A percentile compares a stretch with the other conserved stretches of the same genome.
Evolutionary conservation across 192 early-diverging fungal species (phyloP).

Genomic region (Coemansia sp.): DNA sequence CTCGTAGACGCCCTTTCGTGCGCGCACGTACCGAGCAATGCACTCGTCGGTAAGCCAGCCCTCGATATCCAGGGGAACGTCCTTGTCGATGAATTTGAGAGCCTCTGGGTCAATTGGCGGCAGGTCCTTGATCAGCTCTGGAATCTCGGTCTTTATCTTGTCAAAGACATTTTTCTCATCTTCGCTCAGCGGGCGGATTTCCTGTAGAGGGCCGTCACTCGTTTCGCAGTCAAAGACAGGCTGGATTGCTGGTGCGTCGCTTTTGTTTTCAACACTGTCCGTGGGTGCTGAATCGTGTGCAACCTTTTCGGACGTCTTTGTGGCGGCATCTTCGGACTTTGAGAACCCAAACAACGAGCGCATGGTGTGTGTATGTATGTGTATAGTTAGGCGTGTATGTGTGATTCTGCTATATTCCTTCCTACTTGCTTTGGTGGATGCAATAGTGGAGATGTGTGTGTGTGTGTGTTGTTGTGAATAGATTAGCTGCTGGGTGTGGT

Average conservation of each 20-base stretch:
- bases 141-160: conserved; percentile 39
- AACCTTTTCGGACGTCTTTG: conserved; percentile 26
- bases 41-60: conserved; percentile 59
- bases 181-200: conserved; percentile 33
- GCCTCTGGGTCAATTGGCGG: conserved; percentile 33
- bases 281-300: conserved; percentile 2
- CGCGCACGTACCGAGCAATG: conserved; percentile 68
- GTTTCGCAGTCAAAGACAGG: conserved; percentile 25
- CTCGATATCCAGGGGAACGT: conserved; percentile 47
- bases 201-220: conserved; percentile 26
- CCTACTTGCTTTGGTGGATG: neutral
- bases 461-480: no score
- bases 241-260: conserved; percentile 8
- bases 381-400: neutral
- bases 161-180: conserved; percentile 43
- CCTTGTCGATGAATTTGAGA: conserved; percentile 28
- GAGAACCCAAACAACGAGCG: conserved; percentile 47
- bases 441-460: neutral
- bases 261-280: neutral
- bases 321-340: conserved; percentile 28
- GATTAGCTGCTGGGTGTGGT: neutral
- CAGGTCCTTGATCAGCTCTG: conserved; percentile 45
- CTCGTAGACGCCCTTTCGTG: conserved; percentile 70
- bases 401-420: neutral
- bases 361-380: conserved; percentile 16